A percentile compares a stretch with the other conserved stretches of the same genome.
phyloP scores from a whole-genome alignment of 352 stramenopile species.

The Phytophthora pistaciae region DNA sequence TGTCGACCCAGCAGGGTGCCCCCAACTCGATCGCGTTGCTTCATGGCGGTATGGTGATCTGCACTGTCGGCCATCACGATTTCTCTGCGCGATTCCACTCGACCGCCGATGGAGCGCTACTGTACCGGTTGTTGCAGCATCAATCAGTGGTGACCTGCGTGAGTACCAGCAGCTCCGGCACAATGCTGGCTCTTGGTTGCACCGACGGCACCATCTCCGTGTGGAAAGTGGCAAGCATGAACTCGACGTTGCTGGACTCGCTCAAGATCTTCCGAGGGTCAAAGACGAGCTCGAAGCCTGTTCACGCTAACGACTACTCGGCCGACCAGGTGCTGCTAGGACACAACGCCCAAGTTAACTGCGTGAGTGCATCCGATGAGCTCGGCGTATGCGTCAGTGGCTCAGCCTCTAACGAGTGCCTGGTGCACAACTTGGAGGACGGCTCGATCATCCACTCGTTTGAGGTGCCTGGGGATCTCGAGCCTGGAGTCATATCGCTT shows the following conservation, averaged over 20 bases:
- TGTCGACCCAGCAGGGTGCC: slow-evolving; percentile 31
- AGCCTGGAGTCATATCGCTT: slow-evolving; percentile 63
- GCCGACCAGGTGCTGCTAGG: slow-evolving; percentile 82
- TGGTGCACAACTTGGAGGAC: slow-evolving; percentile 71
- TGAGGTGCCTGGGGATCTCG: slow-evolving; percentile 48
- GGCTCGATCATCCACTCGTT: slow-evolving; percentile 73
- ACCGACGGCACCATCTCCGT: slow-evolving; percentile 81
- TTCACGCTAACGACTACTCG: slow-evolving; percentile 81
- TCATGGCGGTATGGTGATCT: slow-evolving; percentile 62
- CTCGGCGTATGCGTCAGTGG: slow-evolving; percentile 79
- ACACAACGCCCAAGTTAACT: slow-evolving; percentile 70
- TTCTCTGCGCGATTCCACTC: slow-evolving; percentile 84
- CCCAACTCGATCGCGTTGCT: slow-evolving; percentile 59
- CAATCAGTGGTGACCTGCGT: slow-evolving; percentile 76
- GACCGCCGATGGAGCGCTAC: slow-evolving; percentile 67
- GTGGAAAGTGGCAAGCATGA: slow-evolving; percentile 78
- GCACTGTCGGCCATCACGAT: slow-evolving; percentile 77
- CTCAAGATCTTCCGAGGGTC: slow-evolving; percentile 81
- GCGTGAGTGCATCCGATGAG: slow-evolving; percentile 74
- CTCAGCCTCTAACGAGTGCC: slow-evolving; percentile 71
- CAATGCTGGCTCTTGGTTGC: slow-evolving; percentile 63
- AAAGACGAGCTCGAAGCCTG: slow-evolving; percentile 56
- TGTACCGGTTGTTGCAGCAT: slow-evolving; percentile 82
- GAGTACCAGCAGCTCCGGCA: slow-evolving; percentile 51
- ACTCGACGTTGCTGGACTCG: slow-evolving; percentile 74